Base-by-base conservation (phyloP, 768 basidiomycete genomes). In the Suillus sp. region DNA sequence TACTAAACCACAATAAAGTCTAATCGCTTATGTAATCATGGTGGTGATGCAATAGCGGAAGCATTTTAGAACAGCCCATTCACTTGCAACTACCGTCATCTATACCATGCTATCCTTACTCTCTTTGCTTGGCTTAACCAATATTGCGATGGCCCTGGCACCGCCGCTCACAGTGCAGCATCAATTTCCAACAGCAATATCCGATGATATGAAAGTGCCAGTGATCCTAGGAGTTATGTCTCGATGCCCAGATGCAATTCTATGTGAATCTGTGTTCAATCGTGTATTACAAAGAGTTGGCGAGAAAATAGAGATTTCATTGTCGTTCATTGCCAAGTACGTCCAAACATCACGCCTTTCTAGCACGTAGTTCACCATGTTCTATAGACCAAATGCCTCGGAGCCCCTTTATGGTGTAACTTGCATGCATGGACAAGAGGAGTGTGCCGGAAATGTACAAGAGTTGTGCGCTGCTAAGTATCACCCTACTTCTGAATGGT, bases 401-500 rank as follows among this genome's bases (percentile, higher is more conserved):
- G 87, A 91, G 32, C 77, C 84, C n/a, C 78, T 80, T 55, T 93
- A 89, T 71, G 94, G 94, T n/a, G 85, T 91, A 35, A 83, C 78
- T 38, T 97, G 95, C 77, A 82, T 83, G 80, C 95, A 96, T 71
- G 95, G 94, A 20, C 77, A 78, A 5, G 74, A 82, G 59, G 95
- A 98, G 75, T 97, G 95, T 70, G 86, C 86, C 16, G 95, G 92
- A 48, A 95, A 96, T 77, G 86, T 94, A 20, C 91, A 97, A 64
- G 88, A 97, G 72, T 81, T 97, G 32, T 98, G 96, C 74, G 90
- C 83, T 35, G 79, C 83, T 61, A 86, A 87, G 71, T 81, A 92
- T 65, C 78, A 83, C 27, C 75, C 81, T 27, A 75, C 78, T 45
- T 66, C 74, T n/a, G 78, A 77, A 25, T 94, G 92, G 91, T 96